Evolutionary conservation across 2,329 filamentous ascomycete genomes (phyloP), one percentile per base, ranked within the genome.

Genomic region (Botrytis porri): DNA sequence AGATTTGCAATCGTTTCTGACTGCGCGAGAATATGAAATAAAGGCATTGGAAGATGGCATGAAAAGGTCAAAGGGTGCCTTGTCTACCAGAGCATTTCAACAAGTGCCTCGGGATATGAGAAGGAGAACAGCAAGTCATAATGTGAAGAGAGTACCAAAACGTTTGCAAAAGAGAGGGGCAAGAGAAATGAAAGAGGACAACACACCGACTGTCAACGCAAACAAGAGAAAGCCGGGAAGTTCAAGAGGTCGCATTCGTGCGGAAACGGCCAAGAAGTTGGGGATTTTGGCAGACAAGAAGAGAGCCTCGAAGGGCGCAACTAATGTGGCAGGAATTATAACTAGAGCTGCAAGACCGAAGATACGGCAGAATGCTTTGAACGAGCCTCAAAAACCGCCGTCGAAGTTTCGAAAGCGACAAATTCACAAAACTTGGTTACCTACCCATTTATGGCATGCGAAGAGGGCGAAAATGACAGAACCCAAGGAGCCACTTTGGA

Each of bases 371-470:
- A 89, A 93, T 78, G 85, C 84, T 70, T 86, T 95, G 69, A 92
- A 93, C 71, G 85, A 88, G n/a, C 87, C 89, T 8, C 84, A 84
- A 8, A 85, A 81, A 81, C 90, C 89, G 2, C 87, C 86, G 62
- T 88, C 83, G 75, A 95, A 91, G 78, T 98, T 94, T 80, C 90
- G 91, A 77, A 96, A 94, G 82, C 90, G 96, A 45, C 95, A 98
- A 81, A 84, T 91, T 63, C 87, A 93, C 81, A 98, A 98, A 84
- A 94, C 93, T 4, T 98, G 95, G 94, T 85, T 99, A 25, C 96
- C 96, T 0, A 98, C 96, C 10, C 96, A 99, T 81, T 84, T 97
- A 76, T 99, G 93, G 88, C 95, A 97, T 82, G 91, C 95, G 3
- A 99, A 99, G 82, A 87, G 96, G 74, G 94, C 96, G 35, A 92